Conservation (phyloP, 2,329 filamentous ascomycete species). For the Fusarium pseudonygamai region DNA sequence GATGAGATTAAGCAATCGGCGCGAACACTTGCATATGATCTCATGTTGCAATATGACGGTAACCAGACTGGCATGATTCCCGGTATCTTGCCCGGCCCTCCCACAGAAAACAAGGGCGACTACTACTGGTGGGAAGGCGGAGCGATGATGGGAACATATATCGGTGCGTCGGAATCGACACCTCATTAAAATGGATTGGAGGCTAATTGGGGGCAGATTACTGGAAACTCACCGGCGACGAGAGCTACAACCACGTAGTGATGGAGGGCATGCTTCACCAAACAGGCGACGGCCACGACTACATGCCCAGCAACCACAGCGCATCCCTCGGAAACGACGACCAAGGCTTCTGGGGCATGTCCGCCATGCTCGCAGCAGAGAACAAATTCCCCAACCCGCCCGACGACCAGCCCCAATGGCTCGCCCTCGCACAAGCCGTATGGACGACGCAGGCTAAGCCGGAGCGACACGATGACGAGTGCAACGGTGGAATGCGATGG, state of each 20-base stretch:
- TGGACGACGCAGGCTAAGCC: slow-evolving; percentile 69
- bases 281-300: slow-evolving; percentile 65
- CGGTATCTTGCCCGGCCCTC: slow-evolving; percentile 67
- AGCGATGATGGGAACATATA: slow-evolving; percentile 72
- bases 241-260: slow-evolving; percentile 68
- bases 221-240: slow-evolving; percentile 73
- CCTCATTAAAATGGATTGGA: accelerated
- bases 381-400: slow-evolving; percentile 69
- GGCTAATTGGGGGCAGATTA: slow-evolving; percentile 57
- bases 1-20: slow-evolving; percentile 59
- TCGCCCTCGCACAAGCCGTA: slow-evolving; percentile 74
- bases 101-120: slow-evolving; percentile 55
- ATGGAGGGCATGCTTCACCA: slow-evolving; percentile 67
- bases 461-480: slow-evolving; percentile 71
- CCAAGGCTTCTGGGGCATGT: slow-evolving; percentile 75
- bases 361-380: slow-evolving; percentile 74
- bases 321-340: slow-evolving; percentile 74
- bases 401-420: slow-evolving; percentile 64
- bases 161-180: slow-evolving; percentile 50
- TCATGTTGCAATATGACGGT: slow-evolving; percentile 62
- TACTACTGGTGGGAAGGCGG: slow-evolving; percentile 83
- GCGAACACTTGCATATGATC: slow-evolving; percentile 59
- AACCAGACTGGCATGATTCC: slow-evolving; percentile 62
- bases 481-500: slow-evolving; percentile 77
- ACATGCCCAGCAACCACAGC: slow-evolving; percentile 68